Evolutionary conservation across 148 eudicot genomes (phyloP).

Genomic region (Talinum fruticosum): DNA sequence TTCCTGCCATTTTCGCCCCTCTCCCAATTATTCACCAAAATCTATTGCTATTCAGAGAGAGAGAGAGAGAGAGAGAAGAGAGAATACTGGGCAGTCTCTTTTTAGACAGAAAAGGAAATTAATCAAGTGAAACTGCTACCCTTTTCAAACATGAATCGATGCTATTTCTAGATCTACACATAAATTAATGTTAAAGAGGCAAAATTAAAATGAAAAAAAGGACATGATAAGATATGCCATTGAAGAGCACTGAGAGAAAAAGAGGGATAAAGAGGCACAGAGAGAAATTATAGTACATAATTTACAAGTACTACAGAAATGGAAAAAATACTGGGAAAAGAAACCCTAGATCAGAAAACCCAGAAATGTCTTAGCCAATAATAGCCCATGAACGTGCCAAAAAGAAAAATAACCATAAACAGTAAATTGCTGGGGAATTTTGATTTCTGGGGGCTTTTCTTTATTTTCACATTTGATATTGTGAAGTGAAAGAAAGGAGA

Average conservation of each 20-base stretch:
- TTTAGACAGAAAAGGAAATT: background rate
- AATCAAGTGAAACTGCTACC: slow-evolving; percentile 4
- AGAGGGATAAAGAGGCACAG: background rate
- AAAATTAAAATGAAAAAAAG: background rate
- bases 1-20: slow-evolving; percentile 24
- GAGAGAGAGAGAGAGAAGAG: background rate
- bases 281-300: background rate
- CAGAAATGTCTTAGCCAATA: slow-evolving; percentile 20
- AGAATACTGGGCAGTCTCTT: background rate
- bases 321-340: slow-evolving; percentile 10
- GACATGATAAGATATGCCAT: background rate
- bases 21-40: background rate
- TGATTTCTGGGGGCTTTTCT: background rate
- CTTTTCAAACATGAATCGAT: background rate
- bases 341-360: slow-evolving; percentile 36
- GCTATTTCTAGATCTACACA: slow-evolving; percentile 18
- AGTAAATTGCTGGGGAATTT: slow-evolving; percentile 14
- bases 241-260: background rate
- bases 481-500: background rate
- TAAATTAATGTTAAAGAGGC: background rate
- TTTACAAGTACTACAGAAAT: slow-evolving; percentile 12
- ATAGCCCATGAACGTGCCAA: slow-evolving; percentile 11
- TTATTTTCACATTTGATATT: background rate
- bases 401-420: slow-evolving; percentile 10
- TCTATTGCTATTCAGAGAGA: background rate